Base-by-base conservation (phyloP, 768 basidiomycete species). In the Termitomyces sp. region DNA sequence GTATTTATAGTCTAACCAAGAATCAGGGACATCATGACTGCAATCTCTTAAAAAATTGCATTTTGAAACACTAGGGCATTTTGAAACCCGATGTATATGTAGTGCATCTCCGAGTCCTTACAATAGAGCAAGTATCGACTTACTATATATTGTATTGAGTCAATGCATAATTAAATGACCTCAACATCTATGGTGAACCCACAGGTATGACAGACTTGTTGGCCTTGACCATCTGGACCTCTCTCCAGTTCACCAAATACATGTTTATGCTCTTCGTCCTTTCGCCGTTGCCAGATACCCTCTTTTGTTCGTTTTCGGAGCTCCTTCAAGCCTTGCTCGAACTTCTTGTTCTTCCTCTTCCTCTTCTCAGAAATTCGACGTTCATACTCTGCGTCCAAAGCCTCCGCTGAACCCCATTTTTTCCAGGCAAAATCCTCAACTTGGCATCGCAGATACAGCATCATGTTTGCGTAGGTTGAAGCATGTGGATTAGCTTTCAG, bases 391-490 rank as follows among this genome's bases (percentile, higher is more conserved):
- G 50, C 43, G 29, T 57, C 54, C 27, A 55, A 35, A 47, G 54
- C 54, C 54, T 55, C 45, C 4, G 54, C 21, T 32, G 91, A 53
- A 14, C 52, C 52, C 52, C 48, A 49, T 73, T 99, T 99, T 68
- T 91, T 87, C 89, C 89, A 97, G 5, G 97, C 96, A 71, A 95
- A 98, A 44, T 87, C 91, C 70, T 99, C 97, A 2, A 97, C 92
- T 70, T 98, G 96, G 66, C 77, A 89, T 34, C 97, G 86, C 5
- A 41, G 90, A 68, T 90, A 98, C 21, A 99, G 80, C 97, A 98
- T 98, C 97, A 98, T 98, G 77, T 98, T 99, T 35, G 91, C 90
- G 68, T 91, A 99, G 0, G 95, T 98, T 12, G 95, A 90, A 61
- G 92, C 90, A 75, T 99, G 96, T 3, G 97, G 97, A 70, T 99